Evolutionary conservation across 208 protist genomes (phyloP).

Genomic region (Wallacemonas sp.): DNA sequence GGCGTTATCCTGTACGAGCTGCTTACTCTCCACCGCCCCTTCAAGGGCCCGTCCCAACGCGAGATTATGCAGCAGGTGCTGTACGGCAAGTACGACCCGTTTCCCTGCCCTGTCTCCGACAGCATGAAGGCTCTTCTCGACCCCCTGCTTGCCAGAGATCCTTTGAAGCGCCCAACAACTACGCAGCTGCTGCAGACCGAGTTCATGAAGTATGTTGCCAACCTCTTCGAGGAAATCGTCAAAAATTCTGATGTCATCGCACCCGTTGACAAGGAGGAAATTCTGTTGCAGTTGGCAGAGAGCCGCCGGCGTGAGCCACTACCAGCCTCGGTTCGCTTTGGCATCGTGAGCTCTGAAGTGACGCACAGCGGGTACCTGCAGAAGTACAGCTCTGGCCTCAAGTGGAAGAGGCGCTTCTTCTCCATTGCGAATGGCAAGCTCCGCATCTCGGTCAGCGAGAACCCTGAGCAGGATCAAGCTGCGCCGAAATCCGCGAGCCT

Average conservation of each 20-base stretch:
- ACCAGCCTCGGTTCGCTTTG: slow-evolving; percentile 54
- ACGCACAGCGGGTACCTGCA: slow-evolving; percentile 74
- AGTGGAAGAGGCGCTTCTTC: slow-evolving; percentile 90
- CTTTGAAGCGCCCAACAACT: slow-evolving; percentile 61
- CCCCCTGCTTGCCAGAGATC: slow-evolving; percentile 69
- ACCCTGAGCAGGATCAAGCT: slow-evolving; percentile 72
- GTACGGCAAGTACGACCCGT: slow-evolving; percentile 74
- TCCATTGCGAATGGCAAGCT: slow-evolving; percentile 65
- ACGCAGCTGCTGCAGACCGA: slow-evolving; percentile 78
- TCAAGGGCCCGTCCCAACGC: slow-evolving; percentile 77
- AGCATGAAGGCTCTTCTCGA: slow-evolving; percentile 74
- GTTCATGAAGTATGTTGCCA: slow-evolving; percentile 90
- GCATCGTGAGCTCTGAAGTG: slow-evolving; percentile 54
- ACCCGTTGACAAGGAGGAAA: slow-evolving; percentile 57
- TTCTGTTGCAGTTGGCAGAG: slow-evolving; percentile 66
- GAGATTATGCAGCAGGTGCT: slow-evolving; percentile 88
- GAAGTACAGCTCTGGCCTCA: slow-evolving; percentile 85
- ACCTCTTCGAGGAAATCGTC: slow-evolving; percentile 88
- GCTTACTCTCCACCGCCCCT: slow-evolving; percentile 82
- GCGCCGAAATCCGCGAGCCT: slow-evolving; percentile 72
- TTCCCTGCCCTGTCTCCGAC: slow-evolving; percentile 64
- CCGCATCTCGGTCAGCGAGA: slow-evolving; percentile 76
- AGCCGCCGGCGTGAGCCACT: slow-evolving; percentile 40
- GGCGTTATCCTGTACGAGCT: slow-evolving; percentile 90
- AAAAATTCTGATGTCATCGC: slow-evolving; percentile 75